Percentiles rank a stretch among this genome's conserved stretches.
Conservation (phyloP, 2,329 filamentous ascomycete species). For the Pseudocercospora pini-densiflorae region DNA sequence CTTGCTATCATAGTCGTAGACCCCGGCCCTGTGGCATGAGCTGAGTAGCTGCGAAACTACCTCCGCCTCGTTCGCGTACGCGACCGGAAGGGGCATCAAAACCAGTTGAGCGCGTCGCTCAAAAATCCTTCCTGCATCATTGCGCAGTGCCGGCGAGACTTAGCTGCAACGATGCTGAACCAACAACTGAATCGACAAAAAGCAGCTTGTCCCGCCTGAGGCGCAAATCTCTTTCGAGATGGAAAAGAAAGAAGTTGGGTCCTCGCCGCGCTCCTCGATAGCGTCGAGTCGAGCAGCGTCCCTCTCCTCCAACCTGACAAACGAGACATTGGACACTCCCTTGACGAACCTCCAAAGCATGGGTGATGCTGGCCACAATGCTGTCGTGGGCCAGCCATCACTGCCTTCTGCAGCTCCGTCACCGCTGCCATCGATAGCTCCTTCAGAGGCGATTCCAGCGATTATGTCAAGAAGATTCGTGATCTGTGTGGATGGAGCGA, state of each 20-base stretch:
- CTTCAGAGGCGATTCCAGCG: not conserved
- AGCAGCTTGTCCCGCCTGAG: not conserved
- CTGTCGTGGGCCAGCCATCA: not conserved
- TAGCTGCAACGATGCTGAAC: slow-evolving; percentile 1
- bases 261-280: slow-evolving; percentile 9
- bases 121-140: slow-evolving; percentile 5
- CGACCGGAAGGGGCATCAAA: not conserved
- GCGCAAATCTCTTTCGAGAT: not conserved
- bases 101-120: not conserved
- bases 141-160: not conserved
- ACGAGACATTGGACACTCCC: not conserved
- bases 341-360: not conserved
- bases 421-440: slow-evolving; percentile 4
- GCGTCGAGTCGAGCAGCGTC: slow-evolving; percentile 4
- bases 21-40: slow-evolving; percentile 8
- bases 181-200: slow-evolving; percentile 6
- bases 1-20: slow-evolving; percentile 2
- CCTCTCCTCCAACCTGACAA: slow-evolving; percentile 1
- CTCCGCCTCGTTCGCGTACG: slow-evolving; percentile 7
- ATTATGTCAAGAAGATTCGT: slow-evolving; percentile 25
- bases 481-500: slow-evolving; percentile 32
- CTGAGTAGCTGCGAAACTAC: not conserved
- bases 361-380: not conserved
- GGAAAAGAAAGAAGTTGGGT: slow-evolving; percentile 6
- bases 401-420: not conserved